phyloP scores from a whole-genome alignment of 2,329 filamentous ascomycete genomes.

The Aspergillus bombycis region DNA sequence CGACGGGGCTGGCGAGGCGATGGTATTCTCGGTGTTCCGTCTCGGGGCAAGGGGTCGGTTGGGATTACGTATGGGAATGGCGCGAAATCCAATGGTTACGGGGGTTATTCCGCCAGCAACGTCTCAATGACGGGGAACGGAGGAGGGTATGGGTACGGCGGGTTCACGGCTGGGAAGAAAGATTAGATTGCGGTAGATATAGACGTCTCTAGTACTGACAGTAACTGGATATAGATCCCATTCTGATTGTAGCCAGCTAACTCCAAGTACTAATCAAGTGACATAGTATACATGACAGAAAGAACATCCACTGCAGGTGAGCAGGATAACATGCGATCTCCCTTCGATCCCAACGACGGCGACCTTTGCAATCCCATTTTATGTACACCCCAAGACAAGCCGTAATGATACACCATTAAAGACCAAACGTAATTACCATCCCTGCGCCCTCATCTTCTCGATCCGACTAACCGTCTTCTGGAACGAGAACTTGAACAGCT shows the following conservation, averaged over 20 bases:
- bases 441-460: conserved; percentile 49
- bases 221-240: conserved; percentile 10
- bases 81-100: conserved; percentile 59
- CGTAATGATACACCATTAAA: neutral
- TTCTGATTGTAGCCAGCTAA: conserved; percentile 6
- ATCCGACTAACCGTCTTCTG: conserved; percentile 45
- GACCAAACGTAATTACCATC: conserved; percentile 40
- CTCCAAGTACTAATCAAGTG: conserved; percentile 2
- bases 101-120: conserved; percentile 51
- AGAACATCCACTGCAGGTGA: neutral
- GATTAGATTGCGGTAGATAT: conserved; percentile 34
- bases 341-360: neutral
- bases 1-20: conserved; percentile 43
- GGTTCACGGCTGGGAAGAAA: conserved; percentile 45
- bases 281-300: conserved; percentile 21
- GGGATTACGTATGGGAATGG: conserved; percentile 59
- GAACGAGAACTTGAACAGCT: conserved; percentile 50
- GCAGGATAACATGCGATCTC: neutral
- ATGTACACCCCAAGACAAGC: conserved; percentile 6
- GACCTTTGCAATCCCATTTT: neutral
- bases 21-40: conserved; percentile 53
- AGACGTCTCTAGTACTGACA: conserved; percentile 10
- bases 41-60: conserved; percentile 48
- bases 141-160: conserved; percentile 39
- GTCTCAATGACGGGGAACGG: conserved; percentile 27